phyloP scores from a whole-genome alignment of 176 grass and related monocot species.

The Puccinellia tenuiflora region DNA sequence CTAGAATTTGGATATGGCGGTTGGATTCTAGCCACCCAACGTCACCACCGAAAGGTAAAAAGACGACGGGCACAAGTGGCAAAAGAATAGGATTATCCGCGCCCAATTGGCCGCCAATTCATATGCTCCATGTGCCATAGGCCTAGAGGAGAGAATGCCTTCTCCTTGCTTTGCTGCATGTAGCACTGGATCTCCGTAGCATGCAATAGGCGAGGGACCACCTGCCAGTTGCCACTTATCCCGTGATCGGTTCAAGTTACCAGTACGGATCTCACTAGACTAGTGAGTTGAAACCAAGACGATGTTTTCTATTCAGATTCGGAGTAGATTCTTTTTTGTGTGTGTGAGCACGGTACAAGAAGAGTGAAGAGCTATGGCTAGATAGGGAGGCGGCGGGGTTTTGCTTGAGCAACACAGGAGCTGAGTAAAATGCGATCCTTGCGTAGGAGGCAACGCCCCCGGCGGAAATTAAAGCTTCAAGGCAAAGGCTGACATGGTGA shows the following conservation, averaged over 20 bases:
- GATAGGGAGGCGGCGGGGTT: not conserved
- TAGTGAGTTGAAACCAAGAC: not conserved
- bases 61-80: not conserved
- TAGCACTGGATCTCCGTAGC: not conserved
- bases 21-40: not conserved
- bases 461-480: conserved; percentile 7
- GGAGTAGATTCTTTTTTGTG: not conserved
- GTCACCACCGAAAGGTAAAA: conserved; percentile 1
- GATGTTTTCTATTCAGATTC: not conserved
- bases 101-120: conserved; percentile 8
- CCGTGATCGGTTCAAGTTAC: not conserved
- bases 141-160: too few species aligned
- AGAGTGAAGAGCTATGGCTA: not conserved
- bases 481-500: not conserved
- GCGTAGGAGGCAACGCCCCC: conserved; percentile 10
- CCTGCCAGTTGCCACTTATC: not conserved
- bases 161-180: not conserved
- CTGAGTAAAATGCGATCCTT: conserved; percentile 2
- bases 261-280: not conserved
- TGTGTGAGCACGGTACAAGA: not conserved
- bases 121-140: not conserved
- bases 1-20: not conserved
- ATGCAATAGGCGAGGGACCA: conserved; percentile 6
- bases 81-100: conserved; percentile 18
- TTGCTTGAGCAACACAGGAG: conserved; percentile 1